Base-by-base conservation (phyloP, 441 rosid species). In the Syzygium malaccense region DNA sequence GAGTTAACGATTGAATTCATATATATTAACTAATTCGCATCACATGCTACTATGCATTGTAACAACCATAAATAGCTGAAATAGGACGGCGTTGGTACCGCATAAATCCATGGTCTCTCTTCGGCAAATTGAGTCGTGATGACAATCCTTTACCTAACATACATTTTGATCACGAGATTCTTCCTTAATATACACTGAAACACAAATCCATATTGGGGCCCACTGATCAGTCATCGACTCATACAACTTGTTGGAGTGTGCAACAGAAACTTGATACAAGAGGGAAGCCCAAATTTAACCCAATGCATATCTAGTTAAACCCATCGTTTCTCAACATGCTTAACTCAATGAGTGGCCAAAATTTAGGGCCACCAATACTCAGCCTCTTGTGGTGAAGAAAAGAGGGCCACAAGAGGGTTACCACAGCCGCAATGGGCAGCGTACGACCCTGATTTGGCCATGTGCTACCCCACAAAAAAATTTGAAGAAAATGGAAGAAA, bases 41-140 rank as follows among this genome's bases (percentile, higher is more conserved):
- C 17, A 62, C 71, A 0, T n/a, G 15, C 2, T 14, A 3, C 71
- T 62, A 3, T n/a, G 71, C 71, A 62, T 62, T 19, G 20, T 9
- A 14, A 62, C 19, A 28, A 60, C 30, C 32, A 5, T 28, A 60
- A 62, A 62, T 62, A 4, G 15, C 33, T 17, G 4, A n/a, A 14
- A 7, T 1, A 14, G 10, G 71, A 62, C 3, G 0, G 1, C 1
- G 3, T 62, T 33, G 33, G 4, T 15, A 62, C 15, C 1, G 2
- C 15, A 37, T 62, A 62, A n/a, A 62, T 62, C 71, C 37, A 62
- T n/a, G 33, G 37, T 62, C 33, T 62, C 20, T 62, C 18, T 6
- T n/a, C 7, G 32, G n/a, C 33, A 62, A 62, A 62, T 62, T 62
- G 37, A 62, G 71, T 62, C 2, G 5, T 4, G 19, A 62, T 62